Conservation (phyloP, 1,284 basidiomycete species). For the Xanthoconium separans region DNA sequence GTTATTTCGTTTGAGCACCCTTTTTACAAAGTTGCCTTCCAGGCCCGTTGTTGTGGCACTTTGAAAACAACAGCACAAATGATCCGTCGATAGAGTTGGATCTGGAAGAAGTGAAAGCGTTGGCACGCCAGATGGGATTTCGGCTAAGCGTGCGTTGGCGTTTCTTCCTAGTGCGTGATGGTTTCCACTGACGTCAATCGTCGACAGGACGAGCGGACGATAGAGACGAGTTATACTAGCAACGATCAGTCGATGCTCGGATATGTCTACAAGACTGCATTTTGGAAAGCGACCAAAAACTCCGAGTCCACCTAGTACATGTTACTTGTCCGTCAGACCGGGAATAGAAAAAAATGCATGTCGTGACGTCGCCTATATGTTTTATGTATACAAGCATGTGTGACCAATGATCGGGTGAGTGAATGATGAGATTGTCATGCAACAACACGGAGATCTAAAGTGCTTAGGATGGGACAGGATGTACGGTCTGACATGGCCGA, state of each 20-base stretch:
- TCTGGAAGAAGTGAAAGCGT: constrained; percentile 81
- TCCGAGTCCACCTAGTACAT: constrained; percentile 25
- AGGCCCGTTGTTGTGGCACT: constrained; percentile 97
- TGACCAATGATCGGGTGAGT: too few species aligned
- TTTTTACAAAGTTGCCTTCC: background rate
- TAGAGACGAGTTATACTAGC: constrained; percentile 87
- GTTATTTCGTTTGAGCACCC: background rate
- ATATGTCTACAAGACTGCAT: constrained; percentile 82
- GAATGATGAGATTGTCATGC: too few species aligned
- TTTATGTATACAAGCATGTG: too few species aligned
- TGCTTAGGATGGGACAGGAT: too few species aligned
- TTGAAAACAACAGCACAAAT: constrained; percentile 80
- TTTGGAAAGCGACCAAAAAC: constrained; percentile 77
- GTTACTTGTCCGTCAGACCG: background rate
- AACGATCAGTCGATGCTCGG: constrained; percentile 84
- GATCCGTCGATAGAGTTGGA: constrained; percentile 88
- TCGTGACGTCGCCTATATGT: too few species aligned
- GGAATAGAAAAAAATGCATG: too few species aligned
- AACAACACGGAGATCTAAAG: too few species aligned
- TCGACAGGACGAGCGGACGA: constrained; percentile 58
- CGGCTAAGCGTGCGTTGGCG: constrained; percentile 65
- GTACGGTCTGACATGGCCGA: too few species aligned
- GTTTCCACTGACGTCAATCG: constrained; percentile 5
- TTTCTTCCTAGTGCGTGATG: constrained; percentile 16
- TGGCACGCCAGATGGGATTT: constrained; percentile 81